Evolutionary conservation across 2,329 filamentous ascomycete genomes (phyloP), one percentile per base, ranked within the genome.

Genomic region (Cladorrhinum sp.): DNA sequence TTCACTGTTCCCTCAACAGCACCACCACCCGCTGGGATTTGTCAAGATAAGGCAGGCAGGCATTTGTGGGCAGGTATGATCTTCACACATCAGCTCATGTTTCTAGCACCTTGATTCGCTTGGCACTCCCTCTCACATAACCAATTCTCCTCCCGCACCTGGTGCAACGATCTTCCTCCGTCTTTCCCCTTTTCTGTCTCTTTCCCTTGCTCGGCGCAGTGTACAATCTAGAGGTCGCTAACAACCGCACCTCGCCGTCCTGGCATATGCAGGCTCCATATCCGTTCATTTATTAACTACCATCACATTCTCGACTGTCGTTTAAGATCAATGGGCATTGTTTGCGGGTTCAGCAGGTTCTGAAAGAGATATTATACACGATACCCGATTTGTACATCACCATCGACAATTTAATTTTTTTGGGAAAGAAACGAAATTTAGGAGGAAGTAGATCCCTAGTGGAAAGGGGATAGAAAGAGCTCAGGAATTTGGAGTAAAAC

Each of bases 291-390:
- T 64, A 61, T 49, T 54, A 39, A 63, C 61, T 55, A 49, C 59
- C 64, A 53, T 64, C 49, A 46, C 53, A 63, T 67, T 66, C 55
- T 66, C 62, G 55, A 65, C 63, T 59, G 26, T 71, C 67, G 58
- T 66, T 70, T 72, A 66, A 46, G 10, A 46, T 46, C 42, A 46
- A 75, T 73, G 71, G 68, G 68, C 68, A 62, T 69, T 68, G 33
- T 59, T 63, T 57, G 69, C 68, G 68, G 69, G 67, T 82, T 82
- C 80, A 83, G 80, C 80, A 78, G 80, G 80, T 75, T 82, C 80
- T 83, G 81, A 83, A 81, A 8, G 60, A 64, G 52, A 61, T 60
- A 24, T 64, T 65, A 54, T 53, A 57, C 58, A 65, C 60, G 59
- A 65, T 62, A 57, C 39, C 54, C 39, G 4, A 23, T 30, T 55